These are phyloP conservation scores for Pyrenula massariospora DNA, from an alignment of 495 filamentous ascomycete genomes.

Conservation along the genomic window DNA sequence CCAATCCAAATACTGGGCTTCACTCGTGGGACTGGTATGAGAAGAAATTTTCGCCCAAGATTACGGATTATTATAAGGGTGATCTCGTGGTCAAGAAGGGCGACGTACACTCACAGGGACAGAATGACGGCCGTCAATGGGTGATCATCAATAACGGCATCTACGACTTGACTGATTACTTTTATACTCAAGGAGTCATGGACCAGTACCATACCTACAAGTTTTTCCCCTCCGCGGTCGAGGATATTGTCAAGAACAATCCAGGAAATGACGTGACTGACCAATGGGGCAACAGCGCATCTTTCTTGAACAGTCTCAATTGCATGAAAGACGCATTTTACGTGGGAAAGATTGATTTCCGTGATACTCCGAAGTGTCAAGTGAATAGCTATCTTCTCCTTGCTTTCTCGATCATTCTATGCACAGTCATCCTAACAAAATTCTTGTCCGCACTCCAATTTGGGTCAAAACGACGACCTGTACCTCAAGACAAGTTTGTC, in stretches of 20 bases:
- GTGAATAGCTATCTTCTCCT: slow-evolving; percentile 90
- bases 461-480: slow-evolving; percentile 78
- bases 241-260: slow-evolving; percentile 55
- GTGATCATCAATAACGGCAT: slow-evolving; percentile 61
- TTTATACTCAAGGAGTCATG: slow-evolving; percentile 48
- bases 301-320: slow-evolving; percentile 46
- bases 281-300: slow-evolving; percentile 41
- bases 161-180: slow-evolving; percentile 89
- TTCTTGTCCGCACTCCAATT: slow-evolving; percentile 92
- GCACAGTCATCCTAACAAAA: slow-evolving; percentile 69
- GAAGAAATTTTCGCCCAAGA: slow-evolving; percentile 60
- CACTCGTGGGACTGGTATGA: slow-evolving; percentile 63
- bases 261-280: slow-evolving; percentile 67
- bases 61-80: slow-evolving; percentile 78
- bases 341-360: slow-evolving; percentile 74
- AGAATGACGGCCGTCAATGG: slow-evolving; percentile 61
- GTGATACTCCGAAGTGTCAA: slow-evolving; percentile 60
- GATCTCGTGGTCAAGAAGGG: slow-evolving; percentile 63
- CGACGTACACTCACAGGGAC: slow-evolving; percentile 39
- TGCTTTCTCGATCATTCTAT: slow-evolving; percentile 72
- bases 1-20: slow-evolving; percentile 42
- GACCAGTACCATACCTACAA: slow-evolving; percentile 39
- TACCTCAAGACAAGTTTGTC: slow-evolving; percentile 94
- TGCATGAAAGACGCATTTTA: slow-evolving; percentile 83
- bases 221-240: slow-evolving; percentile 57